phyloP scores from a whole-genome alignment of 352 stramenopile genomes.

The Phytophthora sojae region DNA sequence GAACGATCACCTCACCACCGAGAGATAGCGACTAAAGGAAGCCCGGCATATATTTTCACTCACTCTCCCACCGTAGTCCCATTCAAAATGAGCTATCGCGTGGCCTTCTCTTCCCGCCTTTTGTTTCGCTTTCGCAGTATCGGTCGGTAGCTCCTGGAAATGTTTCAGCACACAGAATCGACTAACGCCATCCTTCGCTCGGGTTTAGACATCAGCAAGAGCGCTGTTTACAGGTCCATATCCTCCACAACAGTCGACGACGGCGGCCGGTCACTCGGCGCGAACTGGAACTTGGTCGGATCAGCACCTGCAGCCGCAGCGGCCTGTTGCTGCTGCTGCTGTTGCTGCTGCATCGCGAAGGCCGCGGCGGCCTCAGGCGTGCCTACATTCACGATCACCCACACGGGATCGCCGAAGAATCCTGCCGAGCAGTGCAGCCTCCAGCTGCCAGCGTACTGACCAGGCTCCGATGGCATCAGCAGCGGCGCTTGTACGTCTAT shows the following conservation, averaged over 20 bases:
- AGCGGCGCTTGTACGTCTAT: conserved; percentile 74
- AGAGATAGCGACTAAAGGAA: conserved; percentile 15
- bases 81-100: conserved; percentile 35
- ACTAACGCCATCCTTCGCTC: conserved; percentile 7
- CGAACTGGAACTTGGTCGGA: conserved; percentile 45
- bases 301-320: conserved; percentile 24
- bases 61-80: conserved; percentile 15
- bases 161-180: conserved; percentile 9
- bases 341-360: conserved; percentile 37
- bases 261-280: conserved; percentile 27
- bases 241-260: conserved; percentile 48
- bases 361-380: conserved; percentile 30
- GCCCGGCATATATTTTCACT: conserved; percentile 33
- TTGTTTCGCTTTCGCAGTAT: conserved; percentile 15
- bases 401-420: conserved; percentile 83
- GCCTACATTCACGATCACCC: conserved; percentile 78
- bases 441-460: conserved; percentile 81
- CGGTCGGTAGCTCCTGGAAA: conserved; percentile 18
- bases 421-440: conserved; percentile 64
- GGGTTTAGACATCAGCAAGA: conserved; percentile 11
- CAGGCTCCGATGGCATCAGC: conserved; percentile 60
- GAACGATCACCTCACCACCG: not conserved
- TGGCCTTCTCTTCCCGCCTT: conserved; percentile 11
- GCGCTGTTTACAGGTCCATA: conserved; percentile 47
- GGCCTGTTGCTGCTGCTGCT: conserved; percentile 30